A percentile compares a stretch with the other conserved stretches of the same genome.
Evolutionary conservation across 2,329 filamentous ascomycete genomes (phyloP).

Genomic region (Curvularia sp.): DNA sequence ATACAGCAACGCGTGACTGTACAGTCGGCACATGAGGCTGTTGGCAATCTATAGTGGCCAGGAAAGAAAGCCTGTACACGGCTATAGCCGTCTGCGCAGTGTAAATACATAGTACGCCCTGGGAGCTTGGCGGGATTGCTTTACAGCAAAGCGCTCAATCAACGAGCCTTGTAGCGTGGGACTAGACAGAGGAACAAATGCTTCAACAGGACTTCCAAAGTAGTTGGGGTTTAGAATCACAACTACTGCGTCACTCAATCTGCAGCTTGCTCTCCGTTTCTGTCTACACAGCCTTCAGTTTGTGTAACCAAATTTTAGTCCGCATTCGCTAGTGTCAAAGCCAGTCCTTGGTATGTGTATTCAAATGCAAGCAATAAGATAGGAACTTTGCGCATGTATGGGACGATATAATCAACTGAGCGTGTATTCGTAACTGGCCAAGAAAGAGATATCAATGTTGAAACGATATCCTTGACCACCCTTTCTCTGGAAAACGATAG

Average conservation of each 20-base stretch:
- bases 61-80: background rate
- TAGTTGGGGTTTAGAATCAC: background rate
- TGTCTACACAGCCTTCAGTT: background rate
- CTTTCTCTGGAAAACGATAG: background rate
- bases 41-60: background rate
- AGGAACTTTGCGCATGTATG: background rate
- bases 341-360: background rate
- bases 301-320: background rate
- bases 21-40: background rate
- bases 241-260: background rate
- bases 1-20: background rate
- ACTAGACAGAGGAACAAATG: background rate
- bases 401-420: background rate
- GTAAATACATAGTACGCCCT: background rate
- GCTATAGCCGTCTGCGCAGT: background rate
- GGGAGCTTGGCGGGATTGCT: background rate
- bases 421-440: background rate
- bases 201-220: background rate
- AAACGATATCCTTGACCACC: too few species aligned
- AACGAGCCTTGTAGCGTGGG: background rate
- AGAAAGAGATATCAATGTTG: background rate
- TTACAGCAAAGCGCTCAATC: background rate
- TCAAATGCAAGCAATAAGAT: background rate
- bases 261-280: background rate
- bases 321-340: background rate